Evolutionary conservation across 163 green algal species (phyloP).

Genomic region (Picocystis sp.): DNA sequence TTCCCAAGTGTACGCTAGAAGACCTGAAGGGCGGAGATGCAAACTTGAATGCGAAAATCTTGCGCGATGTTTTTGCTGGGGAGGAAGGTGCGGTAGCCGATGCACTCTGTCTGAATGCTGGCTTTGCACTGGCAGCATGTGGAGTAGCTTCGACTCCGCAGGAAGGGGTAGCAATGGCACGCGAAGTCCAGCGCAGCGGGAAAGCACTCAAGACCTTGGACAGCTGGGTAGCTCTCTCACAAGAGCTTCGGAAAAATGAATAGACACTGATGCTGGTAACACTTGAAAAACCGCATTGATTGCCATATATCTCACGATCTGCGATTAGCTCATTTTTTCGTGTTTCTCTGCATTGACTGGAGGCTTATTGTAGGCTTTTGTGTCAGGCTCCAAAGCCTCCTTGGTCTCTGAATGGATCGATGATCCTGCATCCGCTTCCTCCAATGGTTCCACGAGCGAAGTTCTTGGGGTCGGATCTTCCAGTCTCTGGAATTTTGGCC

Average conservation of each 20-base stretch:
- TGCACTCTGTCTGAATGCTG: slow-evolving; percentile 55
- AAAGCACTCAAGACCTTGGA: slow-evolving; percentile 18
- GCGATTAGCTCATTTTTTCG: too few species aligned
- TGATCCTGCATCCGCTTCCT: too few species aligned
- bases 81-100: slow-evolving; percentile 65
- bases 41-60: slow-evolving; percentile 66
- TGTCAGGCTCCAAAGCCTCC: too few species aligned
- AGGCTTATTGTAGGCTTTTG: too few species aligned
- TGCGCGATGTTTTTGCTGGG: slow-evolving; percentile 73
- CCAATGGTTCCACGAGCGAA: too few species aligned
- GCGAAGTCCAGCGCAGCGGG: slow-evolving; percentile 40
- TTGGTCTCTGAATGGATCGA: too few species aligned
- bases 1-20: slow-evolving; percentile 64
- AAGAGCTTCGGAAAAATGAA: slow-evolving; percentile 4
- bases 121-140: slow-evolving; percentile 61
- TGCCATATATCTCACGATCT: too few species aligned
- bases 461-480: not conserved
- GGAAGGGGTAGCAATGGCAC: slow-evolving; percentile 73
- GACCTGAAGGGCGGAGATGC: slow-evolving; percentile 82
- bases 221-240: slow-evolving; percentile 16
- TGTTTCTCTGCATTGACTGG: too few species aligned
- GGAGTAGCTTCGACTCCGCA: slow-evolving; percentile 34
- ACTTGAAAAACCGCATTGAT: too few species aligned
- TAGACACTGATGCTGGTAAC: too few species aligned
- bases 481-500: slow-evolving; percentile 37